Conservation (phyloP, 2,329 filamentous ascomycete species). For the Emydomyces testavorans region DNA sequence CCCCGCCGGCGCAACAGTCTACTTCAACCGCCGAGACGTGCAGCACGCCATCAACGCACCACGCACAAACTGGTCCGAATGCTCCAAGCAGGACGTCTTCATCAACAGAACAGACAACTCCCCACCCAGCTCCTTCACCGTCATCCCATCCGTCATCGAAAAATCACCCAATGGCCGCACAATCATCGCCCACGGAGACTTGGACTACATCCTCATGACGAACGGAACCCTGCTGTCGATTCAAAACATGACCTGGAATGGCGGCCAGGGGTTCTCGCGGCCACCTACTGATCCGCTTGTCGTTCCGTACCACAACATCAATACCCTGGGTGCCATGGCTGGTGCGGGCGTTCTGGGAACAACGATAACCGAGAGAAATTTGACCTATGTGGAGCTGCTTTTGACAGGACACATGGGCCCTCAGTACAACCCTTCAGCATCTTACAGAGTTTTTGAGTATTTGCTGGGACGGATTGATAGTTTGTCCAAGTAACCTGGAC, state of each 20-base stretch:
- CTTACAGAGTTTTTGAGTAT: constrained; percentile 60
- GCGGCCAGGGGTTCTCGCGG: constrained; percentile 55
- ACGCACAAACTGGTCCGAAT: constrained; percentile 46
- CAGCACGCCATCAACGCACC: constrained; percentile 58
- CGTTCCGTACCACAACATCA: constrained; percentile 51
- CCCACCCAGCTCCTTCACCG: constrained; percentile 44
- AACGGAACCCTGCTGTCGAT: constrained; percentile 61
- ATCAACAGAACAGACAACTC: constrained; percentile 33
- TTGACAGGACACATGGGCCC: constrained; percentile 52
- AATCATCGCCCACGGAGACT: constrained; percentile 59
- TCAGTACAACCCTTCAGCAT: constrained; percentile 26
- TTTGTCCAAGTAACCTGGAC: not conserved
- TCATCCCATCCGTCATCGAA: constrained; percentile 62
- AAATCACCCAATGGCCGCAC: constrained; percentile 50
- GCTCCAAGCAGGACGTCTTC: constrained; percentile 40
- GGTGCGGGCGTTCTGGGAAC: constrained; percentile 59
- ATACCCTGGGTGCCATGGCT: constrained; percentile 39
- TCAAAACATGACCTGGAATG: constrained; percentile 74
- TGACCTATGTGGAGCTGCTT: constrained; percentile 58
- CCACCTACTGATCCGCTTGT: constrained; percentile 53
- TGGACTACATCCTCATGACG: constrained; percentile 56
- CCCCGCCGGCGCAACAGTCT: constrained; percentile 50
- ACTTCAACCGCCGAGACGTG: constrained; percentile 61
- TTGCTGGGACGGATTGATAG: constrained; percentile 52
- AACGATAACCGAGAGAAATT: constrained; percentile 59